phyloP scores from a whole-genome alignment of 2,329 filamentous ascomycete species.

The Metarhizium sp. region DNA sequence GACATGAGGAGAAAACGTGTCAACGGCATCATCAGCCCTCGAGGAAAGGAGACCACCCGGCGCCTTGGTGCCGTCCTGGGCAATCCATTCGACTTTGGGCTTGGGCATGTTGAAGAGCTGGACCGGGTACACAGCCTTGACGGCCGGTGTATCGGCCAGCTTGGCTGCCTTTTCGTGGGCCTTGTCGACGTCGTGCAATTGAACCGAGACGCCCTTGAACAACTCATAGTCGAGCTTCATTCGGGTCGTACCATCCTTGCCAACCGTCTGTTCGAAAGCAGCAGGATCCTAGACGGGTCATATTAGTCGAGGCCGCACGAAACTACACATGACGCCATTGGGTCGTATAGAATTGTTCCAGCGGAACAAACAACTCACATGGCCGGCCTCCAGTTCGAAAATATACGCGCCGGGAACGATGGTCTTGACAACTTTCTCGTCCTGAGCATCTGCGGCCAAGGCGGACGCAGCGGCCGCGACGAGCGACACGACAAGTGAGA shows the following conservation, averaged over 20 bases:
- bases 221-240: conserved; percentile 40
- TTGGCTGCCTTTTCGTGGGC: conserved; percentile 32
- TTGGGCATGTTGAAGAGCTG: conserved; percentile 34
- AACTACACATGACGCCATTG: neutral
- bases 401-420: conserved; percentile 13
- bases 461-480: conserved; percentile 9
- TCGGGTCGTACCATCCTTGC: conserved; percentile 30
- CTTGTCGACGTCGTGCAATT: conserved; percentile 36
- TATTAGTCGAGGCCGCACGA: neutral
- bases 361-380: conserved; percentile 8
- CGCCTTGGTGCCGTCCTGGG: conserved; percentile 18
- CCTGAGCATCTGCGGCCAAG: conserved; percentile 2
- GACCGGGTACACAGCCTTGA: conserved; percentile 42
- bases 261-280: conserved; percentile 9
- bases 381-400: conserved; percentile 10
- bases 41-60: conserved; percentile 10
- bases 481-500: conserved; percentile 9
- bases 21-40: conserved; percentile 13
- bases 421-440: neutral
- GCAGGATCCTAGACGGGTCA: conserved; percentile 8
- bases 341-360: no score
- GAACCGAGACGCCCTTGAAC: conserved; percentile 45
- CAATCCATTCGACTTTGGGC: conserved; percentile 35
- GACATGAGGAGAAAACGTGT: conserved; percentile 39
- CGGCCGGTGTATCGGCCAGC: conserved; percentile 30